These are phyloP conservation scores for Nakaseomyces delphensis DNA, from an alignment of 1,139 yeast genomes.

Conservation along the genomic window DNA sequence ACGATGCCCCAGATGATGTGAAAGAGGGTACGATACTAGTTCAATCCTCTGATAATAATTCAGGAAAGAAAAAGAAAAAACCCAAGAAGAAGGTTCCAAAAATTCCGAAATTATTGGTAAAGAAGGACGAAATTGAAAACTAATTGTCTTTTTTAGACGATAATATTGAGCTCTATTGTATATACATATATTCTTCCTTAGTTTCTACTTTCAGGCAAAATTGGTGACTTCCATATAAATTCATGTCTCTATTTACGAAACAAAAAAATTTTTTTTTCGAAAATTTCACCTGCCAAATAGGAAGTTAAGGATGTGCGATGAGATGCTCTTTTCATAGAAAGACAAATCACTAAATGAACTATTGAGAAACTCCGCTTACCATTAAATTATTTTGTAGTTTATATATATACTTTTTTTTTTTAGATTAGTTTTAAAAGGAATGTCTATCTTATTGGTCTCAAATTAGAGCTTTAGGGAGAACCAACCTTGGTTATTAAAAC, in stretches of 20 bases:
- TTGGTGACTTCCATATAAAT: not conserved
- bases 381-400: not conserved
- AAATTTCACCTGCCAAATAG: not conserved
- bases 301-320: not conserved
- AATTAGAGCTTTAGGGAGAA: not conserved
- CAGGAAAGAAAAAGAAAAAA: constrained; percentile 11
- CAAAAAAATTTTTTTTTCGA: not conserved
- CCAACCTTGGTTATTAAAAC: not conserved
- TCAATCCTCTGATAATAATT: constrained; percentile 11
- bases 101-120: not conserved
- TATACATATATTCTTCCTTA: no score
- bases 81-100: constrained; percentile 11
- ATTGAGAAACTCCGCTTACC: not conserved
- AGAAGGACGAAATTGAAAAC: not conserved
- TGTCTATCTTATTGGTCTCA: not conserved
- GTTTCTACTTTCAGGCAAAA: no score
- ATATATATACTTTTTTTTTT: not conserved
- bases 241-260: not conserved
- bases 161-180: no score
- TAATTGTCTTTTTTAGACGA: no score
- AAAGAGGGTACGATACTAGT: constrained; percentile 59
- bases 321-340: not conserved
- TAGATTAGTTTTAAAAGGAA: not conserved
- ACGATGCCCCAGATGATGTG: constrained; percentile 61
- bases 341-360: not conserved